phyloP scores from a whole-genome alignment of 2,329 filamentous ascomycete species.

The Seiridium unicorne region DNA sequence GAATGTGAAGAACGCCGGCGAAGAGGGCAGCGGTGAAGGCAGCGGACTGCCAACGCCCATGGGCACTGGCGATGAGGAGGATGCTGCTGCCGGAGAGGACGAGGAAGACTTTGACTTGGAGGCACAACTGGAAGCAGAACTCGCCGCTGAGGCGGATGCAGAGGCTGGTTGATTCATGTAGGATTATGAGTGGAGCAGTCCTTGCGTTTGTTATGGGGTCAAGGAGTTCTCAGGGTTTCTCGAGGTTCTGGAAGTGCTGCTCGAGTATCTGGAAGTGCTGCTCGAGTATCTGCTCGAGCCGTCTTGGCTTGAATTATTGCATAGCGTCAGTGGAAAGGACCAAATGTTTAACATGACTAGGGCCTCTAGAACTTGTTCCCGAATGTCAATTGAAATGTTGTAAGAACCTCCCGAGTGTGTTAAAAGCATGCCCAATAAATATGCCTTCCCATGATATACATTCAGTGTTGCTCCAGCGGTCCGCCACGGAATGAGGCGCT shows the following conservation, averaged over 20 bases:
- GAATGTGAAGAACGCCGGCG: conserved; percentile 32
- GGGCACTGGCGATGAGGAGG: conserved; percentile 39
- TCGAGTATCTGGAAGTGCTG: neutral
- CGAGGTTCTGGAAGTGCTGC: neutral
- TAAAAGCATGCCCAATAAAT: no score
- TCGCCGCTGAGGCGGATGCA: conserved; percentile 34
- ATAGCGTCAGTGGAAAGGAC: conserved; percentile 15
- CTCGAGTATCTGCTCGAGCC: conserved; percentile 2
- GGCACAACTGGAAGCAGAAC: conserved; percentile 44
- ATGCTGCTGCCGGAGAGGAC: conserved; percentile 28
- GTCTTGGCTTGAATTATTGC: conserved; percentile 10
- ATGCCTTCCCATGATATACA: no score
- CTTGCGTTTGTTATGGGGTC: neutral
- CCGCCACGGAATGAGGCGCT: neutral
- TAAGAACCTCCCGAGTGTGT: no score
- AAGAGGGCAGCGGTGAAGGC: conserved; percentile 17
- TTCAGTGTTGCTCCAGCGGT: no score
- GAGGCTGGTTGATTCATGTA: conserved; percentile 25
- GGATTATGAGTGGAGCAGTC: conserved; percentile 16
- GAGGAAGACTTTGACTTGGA: conserved; percentile 43
- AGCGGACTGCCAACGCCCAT: conserved; percentile 34
- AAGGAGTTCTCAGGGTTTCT: neutral
- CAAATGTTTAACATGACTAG: conserved; percentile 12
- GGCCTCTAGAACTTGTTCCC: neutral
- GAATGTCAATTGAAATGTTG: no score